Evolutionary conservation across 2,329 filamentous ascomycete genomes (phyloP), one percentile per base, ranked within the genome.

Genomic region (Coniella lustricola): DNA sequence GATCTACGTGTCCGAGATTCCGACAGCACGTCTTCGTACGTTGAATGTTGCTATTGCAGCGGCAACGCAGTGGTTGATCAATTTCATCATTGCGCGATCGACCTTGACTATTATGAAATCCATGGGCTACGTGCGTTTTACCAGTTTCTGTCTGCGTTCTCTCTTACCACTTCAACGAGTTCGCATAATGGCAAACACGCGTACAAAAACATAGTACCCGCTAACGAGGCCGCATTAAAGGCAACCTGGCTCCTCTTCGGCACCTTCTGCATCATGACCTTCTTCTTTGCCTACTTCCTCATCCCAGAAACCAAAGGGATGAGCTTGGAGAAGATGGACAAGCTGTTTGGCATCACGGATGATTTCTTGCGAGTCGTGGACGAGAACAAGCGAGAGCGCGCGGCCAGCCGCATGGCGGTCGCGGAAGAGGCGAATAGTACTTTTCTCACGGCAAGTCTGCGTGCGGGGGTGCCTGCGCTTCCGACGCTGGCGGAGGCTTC

Each of bases 231-330:
- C 3, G 25, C 48, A 52, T 18, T 16, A n/a, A 33, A 69, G 67
- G 81, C 79, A 25, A 82, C 82, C 22, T 87, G 85, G 64, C 76
- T 87, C 61, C 79, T 85, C 58, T 87, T 85, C 62, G 76, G 80
- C 9, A 74, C 65, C 46, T 86, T 86, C 63, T 82, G 81, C 62
- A 73, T 82, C 57, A 60, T 71, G 56, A 85, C 86, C 77, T 77
- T 77, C 53, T 54, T 82, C 46, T 84, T 83, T 59, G 79, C 81
- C 35, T 84, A 74, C 71, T 81, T 84, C 68, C 75, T 82, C 53
- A 74, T 85, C 16, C 84, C 84, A 0, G 84, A 87, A 66, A 87
- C 84, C 10, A 87, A 87, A 69, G 83, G 83, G 32, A 59, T 75
- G 50, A 69, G 69, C 37, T 68, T 84, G 51, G 81, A 85, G 65